Conservation (phyloP, 2,329 filamentous ascomycete species). For the Diaporthe australafricana region DNA sequence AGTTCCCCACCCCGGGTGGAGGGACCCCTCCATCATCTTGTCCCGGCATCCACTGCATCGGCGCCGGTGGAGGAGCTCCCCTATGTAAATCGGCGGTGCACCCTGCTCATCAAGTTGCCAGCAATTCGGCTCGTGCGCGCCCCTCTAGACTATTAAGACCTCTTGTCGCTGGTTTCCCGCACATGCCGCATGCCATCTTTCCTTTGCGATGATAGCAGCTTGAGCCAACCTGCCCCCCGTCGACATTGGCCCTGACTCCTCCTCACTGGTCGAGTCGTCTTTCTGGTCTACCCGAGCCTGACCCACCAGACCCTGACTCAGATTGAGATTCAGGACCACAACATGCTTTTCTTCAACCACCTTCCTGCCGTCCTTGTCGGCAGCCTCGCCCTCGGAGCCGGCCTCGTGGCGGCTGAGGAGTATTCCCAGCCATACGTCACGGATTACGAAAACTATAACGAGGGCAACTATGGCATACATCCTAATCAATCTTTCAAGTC, state of each 20-base stretch:
- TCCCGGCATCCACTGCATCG: constrained; percentile 22
- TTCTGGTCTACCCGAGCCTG: constrained; percentile 14
- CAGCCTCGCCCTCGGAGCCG: constrained; percentile 33
- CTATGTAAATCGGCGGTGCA: constrained; percentile 13
- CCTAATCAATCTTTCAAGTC: constrained; percentile 35
- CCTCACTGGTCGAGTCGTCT: constrained; percentile 13
- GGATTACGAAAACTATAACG: constrained; percentile 33
- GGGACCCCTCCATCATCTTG: constrained; percentile 23
- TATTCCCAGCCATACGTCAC: constrained; percentile 32
- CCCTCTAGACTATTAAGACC: constrained; percentile 19
- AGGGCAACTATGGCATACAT: constrained; percentile 30
- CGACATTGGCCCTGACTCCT: constrained; percentile 8
- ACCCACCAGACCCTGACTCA: constrained; percentile 2
- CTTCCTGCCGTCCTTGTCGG: constrained; percentile 31
- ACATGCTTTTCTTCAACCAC: constrained; percentile 27
- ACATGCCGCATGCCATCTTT: constrained; percentile 1
- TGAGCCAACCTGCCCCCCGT: constrained; percentile 13
- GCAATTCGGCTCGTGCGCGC: neutral
- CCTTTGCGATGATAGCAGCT: constrained; percentile 29
- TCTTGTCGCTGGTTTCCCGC: neutral
- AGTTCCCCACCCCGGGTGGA: constrained; percentile 21
- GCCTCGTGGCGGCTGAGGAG: constrained; percentile 34
- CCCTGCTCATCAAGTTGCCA: constrained; percentile 17
- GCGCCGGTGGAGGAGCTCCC: constrained; percentile 18
- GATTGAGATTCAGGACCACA: neutral